Evolutionary conservation across 352 stramenopile species (phyloP).

Genomic region (Thalassiosira livingstoniorum): DNA sequence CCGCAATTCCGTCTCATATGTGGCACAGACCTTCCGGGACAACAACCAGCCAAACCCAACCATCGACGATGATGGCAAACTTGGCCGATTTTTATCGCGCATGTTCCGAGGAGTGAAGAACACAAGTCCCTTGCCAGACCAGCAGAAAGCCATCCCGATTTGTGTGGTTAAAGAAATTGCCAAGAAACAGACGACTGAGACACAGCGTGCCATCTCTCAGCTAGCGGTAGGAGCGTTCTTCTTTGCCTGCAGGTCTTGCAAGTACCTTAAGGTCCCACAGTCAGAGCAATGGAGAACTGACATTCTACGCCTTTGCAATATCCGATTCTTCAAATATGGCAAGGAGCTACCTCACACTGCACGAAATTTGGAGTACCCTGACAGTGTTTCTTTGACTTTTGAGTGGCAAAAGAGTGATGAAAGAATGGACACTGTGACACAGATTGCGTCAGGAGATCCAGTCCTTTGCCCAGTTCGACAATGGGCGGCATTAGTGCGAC

Average conservation of each 20-base stretch:
- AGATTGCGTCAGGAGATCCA: background rate
- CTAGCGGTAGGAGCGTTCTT: constrained; percentile 3
- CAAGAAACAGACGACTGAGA: background rate
- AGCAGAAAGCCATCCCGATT: constrained; percentile 11
- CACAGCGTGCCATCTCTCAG: background rate
- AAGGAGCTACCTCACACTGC: background rate
- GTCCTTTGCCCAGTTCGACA: background rate
- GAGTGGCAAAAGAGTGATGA: constrained; percentile 25
- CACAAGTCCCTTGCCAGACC: background rate
- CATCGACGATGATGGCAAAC: constrained; percentile 6
- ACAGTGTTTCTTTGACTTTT: constrained; percentile 24
- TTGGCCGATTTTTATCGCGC: constrained; percentile 16
- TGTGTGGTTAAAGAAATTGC: background rate
- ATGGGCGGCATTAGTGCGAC: background rate
- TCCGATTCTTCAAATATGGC: background rate
- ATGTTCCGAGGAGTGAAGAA: constrained; percentile 4
- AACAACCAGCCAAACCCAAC: constrained; percentile 11
- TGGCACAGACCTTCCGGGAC: constrained; percentile 12
- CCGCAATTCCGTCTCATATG: constrained; percentile 24
- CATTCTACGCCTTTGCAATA: background rate
- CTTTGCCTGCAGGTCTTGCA: constrained; percentile 1
- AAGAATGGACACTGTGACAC: background rate
- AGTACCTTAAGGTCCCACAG: constrained; percentile 14
- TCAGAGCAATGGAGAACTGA: constrained; percentile 13
- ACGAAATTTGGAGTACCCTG: background rate